These are phyloP conservation scores for Hypholoma fasciculare DNA, from an alignment of 768 basidiomycete species.

Conservation along the genomic window DNA sequence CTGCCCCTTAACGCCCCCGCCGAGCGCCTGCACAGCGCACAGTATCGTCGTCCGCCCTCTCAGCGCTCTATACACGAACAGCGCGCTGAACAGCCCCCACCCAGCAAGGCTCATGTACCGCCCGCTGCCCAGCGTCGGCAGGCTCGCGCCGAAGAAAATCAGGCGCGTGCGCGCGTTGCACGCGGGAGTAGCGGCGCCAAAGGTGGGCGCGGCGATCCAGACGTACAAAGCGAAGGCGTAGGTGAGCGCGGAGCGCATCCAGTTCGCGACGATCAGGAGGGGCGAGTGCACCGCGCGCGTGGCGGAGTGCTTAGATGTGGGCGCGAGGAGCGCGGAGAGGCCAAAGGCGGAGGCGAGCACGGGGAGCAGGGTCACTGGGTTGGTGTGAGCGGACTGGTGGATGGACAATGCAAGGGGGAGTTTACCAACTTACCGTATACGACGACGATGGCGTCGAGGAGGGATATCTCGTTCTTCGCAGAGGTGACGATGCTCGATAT, in stretches of 20 bases:
- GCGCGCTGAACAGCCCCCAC: slow-evolving; percentile 19
- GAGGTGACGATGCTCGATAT: slow-evolving; percentile 24
- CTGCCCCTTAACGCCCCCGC: slow-evolving; percentile 17
- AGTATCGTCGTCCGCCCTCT: slow-evolving; percentile 17
- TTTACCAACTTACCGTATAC: no score
- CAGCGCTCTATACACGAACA: slow-evolving; percentile 19
- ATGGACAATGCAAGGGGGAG: no score
- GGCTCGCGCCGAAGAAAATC: slow-evolving; percentile 26
- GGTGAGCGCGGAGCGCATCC: slow-evolving; percentile 26
- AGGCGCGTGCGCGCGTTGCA: slow-evolving; percentile 22
- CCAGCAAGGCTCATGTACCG: slow-evolving; percentile 18
- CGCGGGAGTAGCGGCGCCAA: slow-evolving; percentile 17
- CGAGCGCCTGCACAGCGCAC: slow-evolving; percentile 17
- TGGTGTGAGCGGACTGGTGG: no score
- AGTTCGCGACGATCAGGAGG: slow-evolving; percentile 25
- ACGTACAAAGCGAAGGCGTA: slow-evolving; percentile 27
- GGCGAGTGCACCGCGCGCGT: slow-evolving; percentile 23
- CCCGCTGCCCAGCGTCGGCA: slow-evolving; percentile 22
- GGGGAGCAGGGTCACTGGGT: slow-evolving; percentile 21
- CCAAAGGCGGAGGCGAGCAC: slow-evolving; percentile 26
- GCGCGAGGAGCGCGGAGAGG: slow-evolving; percentile 18
- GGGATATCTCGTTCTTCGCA: slow-evolving; percentile 14
- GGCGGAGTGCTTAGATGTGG: slow-evolving; percentile 12
- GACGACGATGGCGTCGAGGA: slow-evolving; percentile 26
- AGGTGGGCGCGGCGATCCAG: slow-evolving; percentile 23